A percentile compares a stretch with the other conserved stretches of the same genome.
Conservation (phyloP, 768 basidiomycete genomes). For the Xanthoconium purpureum region DNA sequence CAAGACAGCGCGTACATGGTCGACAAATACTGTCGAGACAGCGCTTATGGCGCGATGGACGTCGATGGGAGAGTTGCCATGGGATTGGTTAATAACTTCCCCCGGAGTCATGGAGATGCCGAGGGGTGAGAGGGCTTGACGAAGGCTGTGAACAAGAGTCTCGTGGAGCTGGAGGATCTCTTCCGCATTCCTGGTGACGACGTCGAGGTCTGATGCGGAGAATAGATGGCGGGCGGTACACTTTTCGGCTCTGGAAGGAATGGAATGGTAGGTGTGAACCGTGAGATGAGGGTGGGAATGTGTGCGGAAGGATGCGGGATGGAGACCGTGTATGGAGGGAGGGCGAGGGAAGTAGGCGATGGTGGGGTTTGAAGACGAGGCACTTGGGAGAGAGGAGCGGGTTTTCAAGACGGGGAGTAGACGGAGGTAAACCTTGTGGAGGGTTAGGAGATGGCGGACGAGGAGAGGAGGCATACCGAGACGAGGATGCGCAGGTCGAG, state of each 20-base stretch:
- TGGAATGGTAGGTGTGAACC: slow-evolving; percentile 9
- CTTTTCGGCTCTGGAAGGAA: slow-evolving; percentile 30
- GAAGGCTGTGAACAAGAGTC: slow-evolving; percentile 56
- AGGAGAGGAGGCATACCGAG: slow-evolving; percentile 45
- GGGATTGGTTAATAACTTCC: slow-evolving; percentile 14
- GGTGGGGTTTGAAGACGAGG: slow-evolving; percentile 27
- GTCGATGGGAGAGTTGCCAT: slow-evolving; percentile 32
- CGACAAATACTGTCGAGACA: slow-evolving; percentile 56
- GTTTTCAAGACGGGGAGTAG: slow-evolving; percentile 48
- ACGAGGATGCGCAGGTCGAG: slow-evolving; percentile 75
- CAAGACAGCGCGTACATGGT: slow-evolving; percentile 41
- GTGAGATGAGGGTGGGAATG: slow-evolving; percentile 42
- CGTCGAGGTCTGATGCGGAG: slow-evolving; percentile 53
- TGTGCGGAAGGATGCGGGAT: slow-evolving; percentile 43
- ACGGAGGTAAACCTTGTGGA: slow-evolving; percentile 60
- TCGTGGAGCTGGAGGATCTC: slow-evolving; percentile 70
- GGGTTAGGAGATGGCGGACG: background rate
- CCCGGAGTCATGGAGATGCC: slow-evolving; percentile 43
- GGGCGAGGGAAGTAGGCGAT: slow-evolving; percentile 36
- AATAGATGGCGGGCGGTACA: slow-evolving; percentile 48
- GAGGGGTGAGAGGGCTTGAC: slow-evolving; percentile 45
- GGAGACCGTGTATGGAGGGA: slow-evolving; percentile 38
- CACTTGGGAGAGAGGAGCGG: slow-evolving; percentile 18
- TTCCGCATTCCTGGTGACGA: slow-evolving; percentile 63
- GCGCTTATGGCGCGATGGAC: slow-evolving; percentile 36